Base-by-base conservation (phyloP, 441 rosid genomes). In the Pelargonium citronellum region DNA sequence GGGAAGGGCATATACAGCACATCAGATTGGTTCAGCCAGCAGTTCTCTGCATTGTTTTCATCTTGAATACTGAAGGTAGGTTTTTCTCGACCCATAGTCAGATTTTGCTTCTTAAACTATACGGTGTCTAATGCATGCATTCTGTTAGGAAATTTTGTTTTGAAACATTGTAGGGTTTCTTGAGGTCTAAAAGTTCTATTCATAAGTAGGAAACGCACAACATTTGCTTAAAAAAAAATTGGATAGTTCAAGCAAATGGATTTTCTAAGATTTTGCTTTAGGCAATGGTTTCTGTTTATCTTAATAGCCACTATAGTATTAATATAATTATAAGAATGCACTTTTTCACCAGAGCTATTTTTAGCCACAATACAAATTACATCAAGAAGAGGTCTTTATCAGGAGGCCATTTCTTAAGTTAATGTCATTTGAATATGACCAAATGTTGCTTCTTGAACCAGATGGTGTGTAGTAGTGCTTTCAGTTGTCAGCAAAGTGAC, bases 31-130 rank as follows among this genome's bases (percentile, higher is more conserved):
- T 3, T 5, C 22, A 4, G 46, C 41, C 60, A 11, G 64, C 70
- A 34, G 12, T 12, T 10, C 55, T 53, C 19, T 66, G 15, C 17
- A 47, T 22, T 66, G 15, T 15, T 22, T 20, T 58, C 55, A 24
- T 22, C 57, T 66, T 22, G 51, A 62, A 74, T 74, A 47, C 49
- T 22, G 51, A 62, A 74, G 76, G 78, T 78, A 37, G 44, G 71
- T 60, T 67, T 61, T 51, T 39, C 24, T 27, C 63, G 13, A 16
- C 9, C 5, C 61, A 16, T 68, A 15, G 27, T 75, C 58, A 12
- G 8, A 62, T 72, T 2, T 53, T 71, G 39, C 30, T 65, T 41
- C 57, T 51, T 47, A 7, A 67, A 24, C 13, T 39, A 49, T 20
- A 9, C 17, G 6, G 55, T 41, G 7, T 46, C 11, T 60, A 20